Percentiles rank a stretch among this genome's conserved stretches.
Conservation (phyloP, 2,329 filamentous ascomycete genomes). For the Colletotrichum echinochloae region DNA sequence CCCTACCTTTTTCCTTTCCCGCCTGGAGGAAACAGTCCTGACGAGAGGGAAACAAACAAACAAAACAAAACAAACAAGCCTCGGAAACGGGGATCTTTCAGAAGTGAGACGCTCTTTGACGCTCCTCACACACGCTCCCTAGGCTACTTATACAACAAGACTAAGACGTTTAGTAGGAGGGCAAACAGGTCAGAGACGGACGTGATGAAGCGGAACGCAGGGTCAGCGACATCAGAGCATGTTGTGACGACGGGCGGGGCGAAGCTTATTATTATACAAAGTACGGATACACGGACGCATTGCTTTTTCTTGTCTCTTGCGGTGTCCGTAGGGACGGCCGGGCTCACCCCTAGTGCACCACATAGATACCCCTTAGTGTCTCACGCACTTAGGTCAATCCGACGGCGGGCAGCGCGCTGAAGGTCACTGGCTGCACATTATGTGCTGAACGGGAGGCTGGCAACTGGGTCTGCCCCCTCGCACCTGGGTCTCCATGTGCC, state of each 20-base stretch:
- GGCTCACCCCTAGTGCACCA: neutral
- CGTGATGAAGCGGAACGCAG: slow-evolving; percentile 8
- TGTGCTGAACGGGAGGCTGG: slow-evolving; percentile 10
- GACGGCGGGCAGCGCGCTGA: slow-evolving; percentile 3
- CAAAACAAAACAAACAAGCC: slow-evolving; percentile 21
- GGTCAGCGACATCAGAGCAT: slow-evolving; percentile 39
- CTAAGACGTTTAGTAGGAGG: neutral
- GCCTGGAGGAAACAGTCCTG: neutral
- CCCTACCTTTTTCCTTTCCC: slow-evolving; percentile 16
- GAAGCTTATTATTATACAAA: slow-evolving; percentile 37
- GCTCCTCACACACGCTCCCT: neutral
- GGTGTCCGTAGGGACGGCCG: slow-evolving; percentile 2
- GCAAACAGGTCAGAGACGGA: neutral
- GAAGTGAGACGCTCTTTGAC: neutral
- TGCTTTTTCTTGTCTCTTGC: slow-evolving; percentile 23
- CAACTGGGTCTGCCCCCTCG: slow-evolving; percentile 14
- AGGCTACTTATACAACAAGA: neutral
- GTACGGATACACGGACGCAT: slow-evolving; percentile 23
- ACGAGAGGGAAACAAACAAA: neutral
- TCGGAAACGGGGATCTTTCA: neutral
- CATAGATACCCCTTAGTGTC: slow-evolving; percentile 1
- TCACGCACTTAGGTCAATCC: slow-evolving; percentile 17
- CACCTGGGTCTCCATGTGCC: neutral
- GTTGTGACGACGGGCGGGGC: slow-evolving; percentile 34
- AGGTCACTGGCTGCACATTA: neutral